Evolutionary conservation across 2,329 filamentous ascomycete genomes (phyloP).

Genomic region (Pseudodiploospora longispora): DNA sequence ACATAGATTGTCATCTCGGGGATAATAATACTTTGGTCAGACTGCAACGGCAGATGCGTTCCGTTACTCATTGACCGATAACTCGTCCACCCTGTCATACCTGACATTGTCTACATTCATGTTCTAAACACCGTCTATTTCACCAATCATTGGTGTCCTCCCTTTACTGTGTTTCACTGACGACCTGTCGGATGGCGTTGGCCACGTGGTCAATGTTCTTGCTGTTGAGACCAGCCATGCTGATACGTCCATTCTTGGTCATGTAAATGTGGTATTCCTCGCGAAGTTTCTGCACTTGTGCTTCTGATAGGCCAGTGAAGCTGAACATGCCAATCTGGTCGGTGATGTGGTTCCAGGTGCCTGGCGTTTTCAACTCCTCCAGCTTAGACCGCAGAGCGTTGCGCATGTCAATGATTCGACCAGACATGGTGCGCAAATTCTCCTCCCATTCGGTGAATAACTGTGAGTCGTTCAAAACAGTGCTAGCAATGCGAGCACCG

Average conservation of each 20-base stretch:
- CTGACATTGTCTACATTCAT: not conserved
- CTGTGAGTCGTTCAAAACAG: slow-evolving; percentile 70
- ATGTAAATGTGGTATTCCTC: slow-evolving; percentile 73
- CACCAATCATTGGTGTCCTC: not conserved
- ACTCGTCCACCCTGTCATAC: not conserved
- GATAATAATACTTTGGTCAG: no score
- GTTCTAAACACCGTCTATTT: not conserved
- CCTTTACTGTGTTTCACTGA: slow-evolving; percentile 31
- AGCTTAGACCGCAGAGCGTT: slow-evolving; percentile 68
- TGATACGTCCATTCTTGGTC: slow-evolving; percentile 97
- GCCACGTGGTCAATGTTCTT: slow-evolving; percentile 91
- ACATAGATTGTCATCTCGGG: no score
- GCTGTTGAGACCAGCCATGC: slow-evolving; percentile 95
- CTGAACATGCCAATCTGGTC: slow-evolving; percentile 99
- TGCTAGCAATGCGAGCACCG: slow-evolving; percentile 79
- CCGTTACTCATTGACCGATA: no score
- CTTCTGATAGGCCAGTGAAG: slow-evolving; percentile 72
- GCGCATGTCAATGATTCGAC: slow-evolving; percentile 90
- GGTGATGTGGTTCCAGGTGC: slow-evolving; percentile 93
- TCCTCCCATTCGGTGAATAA: slow-evolving; percentile 90
- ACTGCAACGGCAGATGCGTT: no score
- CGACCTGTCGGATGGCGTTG: slow-evolving; percentile 77
- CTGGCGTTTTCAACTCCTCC: slow-evolving; percentile 77
- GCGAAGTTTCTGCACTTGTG: slow-evolving; percentile 64
- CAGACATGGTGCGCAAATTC: slow-evolving; percentile 87